These are phyloP conservation scores for Colletotrichum sp. DNA, from an alignment of 2,329 filamentous ascomycete species.

Conservation along the genomic window DNA sequence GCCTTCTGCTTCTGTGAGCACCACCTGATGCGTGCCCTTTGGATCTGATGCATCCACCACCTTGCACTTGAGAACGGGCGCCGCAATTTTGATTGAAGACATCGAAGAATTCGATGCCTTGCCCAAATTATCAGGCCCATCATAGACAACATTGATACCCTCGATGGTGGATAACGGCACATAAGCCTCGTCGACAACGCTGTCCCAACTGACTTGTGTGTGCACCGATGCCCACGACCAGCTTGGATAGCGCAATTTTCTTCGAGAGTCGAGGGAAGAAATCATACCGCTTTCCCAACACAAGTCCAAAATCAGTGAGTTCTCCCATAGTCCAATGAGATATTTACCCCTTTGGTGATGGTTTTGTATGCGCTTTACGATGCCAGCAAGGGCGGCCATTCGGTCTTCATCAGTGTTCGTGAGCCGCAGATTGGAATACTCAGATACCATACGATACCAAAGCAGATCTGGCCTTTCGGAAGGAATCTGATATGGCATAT, in stretches of 20 bases:
- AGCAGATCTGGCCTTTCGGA: fast-evolving
- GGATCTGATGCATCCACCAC: too few relatives aligned
- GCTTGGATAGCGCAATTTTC: too few relatives aligned
- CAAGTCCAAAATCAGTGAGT: fast-evolving
- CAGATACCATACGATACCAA: not conserved
- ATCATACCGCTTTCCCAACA: too few relatives aligned
- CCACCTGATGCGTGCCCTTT: too few relatives aligned
- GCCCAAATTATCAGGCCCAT: too few relatives aligned
- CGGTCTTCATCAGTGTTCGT: not conserved
- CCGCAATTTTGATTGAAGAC: fast-evolving
- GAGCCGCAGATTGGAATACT: not conserved
- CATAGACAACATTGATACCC: too few relatives aligned
- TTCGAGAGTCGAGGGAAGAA: too few relatives aligned
- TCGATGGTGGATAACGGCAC: too few relatives aligned
- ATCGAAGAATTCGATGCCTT: too few relatives aligned
- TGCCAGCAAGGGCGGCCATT: not conserved
- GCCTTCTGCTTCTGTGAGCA: too few relatives aligned
- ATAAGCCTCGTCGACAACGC: fast-evolving
- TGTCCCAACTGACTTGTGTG: fast-evolving
- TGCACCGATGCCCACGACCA: too few relatives aligned
- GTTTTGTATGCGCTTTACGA: not conserved
- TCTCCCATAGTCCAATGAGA: not conserved
- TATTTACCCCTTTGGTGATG: not conserved
- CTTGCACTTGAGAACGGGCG: too few relatives aligned
- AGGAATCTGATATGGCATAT: not conserved